Evolutionary conservation across 768 basidiomycete species (phyloP).

Genomic region (Phaeotremella skinneri): DNA sequence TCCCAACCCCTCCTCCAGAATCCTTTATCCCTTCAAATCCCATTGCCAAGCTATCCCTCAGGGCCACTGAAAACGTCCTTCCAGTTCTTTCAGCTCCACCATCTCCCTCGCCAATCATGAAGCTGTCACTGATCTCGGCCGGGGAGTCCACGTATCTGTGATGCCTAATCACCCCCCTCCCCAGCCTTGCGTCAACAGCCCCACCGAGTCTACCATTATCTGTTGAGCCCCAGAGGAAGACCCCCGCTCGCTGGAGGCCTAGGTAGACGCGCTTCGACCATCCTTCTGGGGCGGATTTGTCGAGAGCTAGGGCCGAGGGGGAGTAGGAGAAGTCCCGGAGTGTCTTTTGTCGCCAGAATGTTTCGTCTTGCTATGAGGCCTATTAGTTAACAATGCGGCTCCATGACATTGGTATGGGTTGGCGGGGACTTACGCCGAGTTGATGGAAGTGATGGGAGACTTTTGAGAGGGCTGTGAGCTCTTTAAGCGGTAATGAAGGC

Average conservation of each 20-base stretch:
- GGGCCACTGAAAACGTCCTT: conserved; percentile 4
- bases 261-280: conserved; percentile 27
- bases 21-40: not conserved
- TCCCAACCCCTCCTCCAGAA: not conserved
- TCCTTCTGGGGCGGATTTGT: conserved; percentile 4
- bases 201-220: conserved; percentile 32
- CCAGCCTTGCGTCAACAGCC: conserved; percentile 5
- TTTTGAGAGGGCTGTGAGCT: conserved; percentile 62
- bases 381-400: not conserved
- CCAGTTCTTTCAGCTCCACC: conserved; percentile 3
- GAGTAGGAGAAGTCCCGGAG: conserved; percentile 30
- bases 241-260: conserved; percentile 21
- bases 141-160: conserved; percentile 24
- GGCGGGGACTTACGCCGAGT: conserved; percentile 50
- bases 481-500: conserved; percentile 56
- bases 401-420: not conserved
- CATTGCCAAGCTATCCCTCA: conserved; percentile 20
- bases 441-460: conserved; percentile 63
- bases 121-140: conserved; percentile 22
- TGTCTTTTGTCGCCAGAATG: conserved; percentile 39
- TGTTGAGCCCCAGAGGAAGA: conserved; percentile 44
- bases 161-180: conserved; percentile 7
- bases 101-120: not conserved
- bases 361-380: conserved; percentile 27
- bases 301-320: conserved; percentile 20